Evolutionary conservation across 768 basidiomycete species (phyloP).

Genomic region (Tricholoma hemisulphureum): DNA sequence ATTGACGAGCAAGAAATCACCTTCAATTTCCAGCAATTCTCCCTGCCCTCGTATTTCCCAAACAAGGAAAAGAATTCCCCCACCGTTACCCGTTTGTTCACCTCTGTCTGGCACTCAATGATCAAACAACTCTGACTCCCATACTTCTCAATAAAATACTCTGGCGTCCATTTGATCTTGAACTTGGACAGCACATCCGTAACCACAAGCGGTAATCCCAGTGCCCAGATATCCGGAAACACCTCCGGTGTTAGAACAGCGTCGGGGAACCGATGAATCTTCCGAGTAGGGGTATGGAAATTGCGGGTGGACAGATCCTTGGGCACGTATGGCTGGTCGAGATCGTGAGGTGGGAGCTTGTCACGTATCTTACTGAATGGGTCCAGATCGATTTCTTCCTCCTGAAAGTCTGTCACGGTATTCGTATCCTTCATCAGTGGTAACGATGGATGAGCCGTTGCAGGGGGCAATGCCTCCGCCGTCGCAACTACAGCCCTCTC

Average conservation of each 20-base stretch:
- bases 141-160: conserved; percentile 73
- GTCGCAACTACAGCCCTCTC: neutral
- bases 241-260: conserved; percentile 52
- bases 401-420: neutral
- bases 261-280: conserved; percentile 46
- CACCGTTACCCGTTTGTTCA: conserved; percentile 61
- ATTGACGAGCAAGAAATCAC: conserved; percentile 29
- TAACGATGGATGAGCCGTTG: neutral
- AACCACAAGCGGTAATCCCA: conserved; percentile 78
- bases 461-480: neutral
- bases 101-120: conserved; percentile 79
- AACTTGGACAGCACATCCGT: conserved; percentile 63
- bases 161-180: conserved; percentile 74
- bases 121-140: conserved; percentile 65
- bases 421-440: neutral
- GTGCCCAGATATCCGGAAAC: conserved; percentile 70
- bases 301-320: conserved; percentile 20
- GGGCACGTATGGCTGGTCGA: conserved; percentile 8
- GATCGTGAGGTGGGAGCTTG: conserved; percentile 2
- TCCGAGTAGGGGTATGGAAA: conserved; percentile 41
- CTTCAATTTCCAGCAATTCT: conserved; percentile 74
- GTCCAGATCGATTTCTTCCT: neutral
- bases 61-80: conserved; percentile 79
- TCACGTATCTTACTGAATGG: neutral
- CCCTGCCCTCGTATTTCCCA: conserved; percentile 60